Conservation (phyloP, 73 alveolate genomes). For the Effrenium voratum region DNA sequence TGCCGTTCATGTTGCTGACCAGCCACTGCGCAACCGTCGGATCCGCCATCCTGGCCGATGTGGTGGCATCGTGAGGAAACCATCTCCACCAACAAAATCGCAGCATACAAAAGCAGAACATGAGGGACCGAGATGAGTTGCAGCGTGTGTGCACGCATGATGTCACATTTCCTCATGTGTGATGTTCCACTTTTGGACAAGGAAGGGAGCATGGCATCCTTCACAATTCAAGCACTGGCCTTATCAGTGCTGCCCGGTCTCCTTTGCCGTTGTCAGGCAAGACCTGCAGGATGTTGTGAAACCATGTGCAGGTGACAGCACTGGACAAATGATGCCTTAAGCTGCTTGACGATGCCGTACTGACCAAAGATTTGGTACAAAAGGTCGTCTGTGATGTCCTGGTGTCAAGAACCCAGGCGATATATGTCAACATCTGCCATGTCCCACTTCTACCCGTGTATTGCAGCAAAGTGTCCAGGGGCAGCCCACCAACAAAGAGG, state of each 20-base stretch:
- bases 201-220: too few relatives aligned
- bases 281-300: conserved; percentile 4
- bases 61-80: too few relatives aligned
- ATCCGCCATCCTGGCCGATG: conserved; percentile 44
- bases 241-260: conserved; percentile 48
- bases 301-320: background rate
- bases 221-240: background rate
- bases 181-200: too few relatives aligned
- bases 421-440: too few relatives aligned
- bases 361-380: conserved; percentile 32
- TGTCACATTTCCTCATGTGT: too few relatives aligned
- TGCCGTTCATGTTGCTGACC: conserved; percentile 68
- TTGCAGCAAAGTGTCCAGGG: background rate
- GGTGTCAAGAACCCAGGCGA: too few relatives aligned
- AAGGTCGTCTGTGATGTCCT: conserved; percentile 54
- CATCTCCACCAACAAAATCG: too few relatives aligned
- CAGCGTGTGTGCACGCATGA: too few relatives aligned
- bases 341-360: conserved; percentile 45
- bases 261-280: conserved; percentile 58
- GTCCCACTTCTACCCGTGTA: too few relatives aligned
- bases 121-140: too few relatives aligned
- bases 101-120: too few relatives aligned
- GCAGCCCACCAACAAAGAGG: conserved; percentile 49
- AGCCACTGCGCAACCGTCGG: conserved; percentile 51
- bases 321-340: background rate